A percentile compares a stretch with the other conserved stretches of the same genome.
Conservation (phyloP, 1,284 basidiomycete genomes). For the Rhodotorula sp. region DNA sequence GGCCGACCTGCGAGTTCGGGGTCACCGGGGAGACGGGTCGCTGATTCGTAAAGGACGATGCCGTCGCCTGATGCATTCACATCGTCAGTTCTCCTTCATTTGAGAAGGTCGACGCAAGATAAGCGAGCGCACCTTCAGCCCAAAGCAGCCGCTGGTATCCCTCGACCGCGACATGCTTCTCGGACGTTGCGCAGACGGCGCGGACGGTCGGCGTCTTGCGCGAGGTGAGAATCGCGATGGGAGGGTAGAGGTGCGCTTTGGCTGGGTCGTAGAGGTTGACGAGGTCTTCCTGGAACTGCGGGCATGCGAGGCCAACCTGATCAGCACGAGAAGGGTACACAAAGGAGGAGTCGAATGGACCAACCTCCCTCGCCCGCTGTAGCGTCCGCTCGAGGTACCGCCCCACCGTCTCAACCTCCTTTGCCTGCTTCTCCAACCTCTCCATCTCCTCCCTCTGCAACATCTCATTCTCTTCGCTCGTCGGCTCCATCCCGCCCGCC, state of each 20-base stretch:
- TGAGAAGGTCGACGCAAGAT: background rate
- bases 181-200: slow-evolving; percentile 40
- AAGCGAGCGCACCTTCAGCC: slow-evolving; percentile 23
- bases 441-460: background rate
- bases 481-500: too few relatives aligned
- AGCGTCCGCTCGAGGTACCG: slow-evolving; percentile 35
- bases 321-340: too few relatives aligned
- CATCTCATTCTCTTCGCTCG: background rate
- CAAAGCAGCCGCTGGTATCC: slow-evolving; percentile 34
- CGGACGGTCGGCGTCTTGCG: slow-evolving; percentile 46
- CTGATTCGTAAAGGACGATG: slow-evolving; percentile 45
- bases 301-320: background rate
- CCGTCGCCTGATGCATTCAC: slow-evolving; percentile 39
- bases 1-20: slow-evolving; percentile 8
- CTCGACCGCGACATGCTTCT: slow-evolving; percentile 28
- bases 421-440: slow-evolving; percentile 3
- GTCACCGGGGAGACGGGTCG: slow-evolving; percentile 43
- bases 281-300: slow-evolving; percentile 44
- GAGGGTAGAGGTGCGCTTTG: slow-evolving; percentile 44
- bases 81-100: background rate
- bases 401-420: slow-evolving; percentile 15
- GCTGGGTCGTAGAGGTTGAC: slow-evolving; percentile 37
- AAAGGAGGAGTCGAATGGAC: too few relatives aligned
- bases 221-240: slow-evolving; percentile 45
- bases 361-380: slow-evolving; percentile 1